Evolutionary conservation across 2,329 filamentous ascomycete species (phyloP).

Genomic region (Trichoderma sp.): DNA sequence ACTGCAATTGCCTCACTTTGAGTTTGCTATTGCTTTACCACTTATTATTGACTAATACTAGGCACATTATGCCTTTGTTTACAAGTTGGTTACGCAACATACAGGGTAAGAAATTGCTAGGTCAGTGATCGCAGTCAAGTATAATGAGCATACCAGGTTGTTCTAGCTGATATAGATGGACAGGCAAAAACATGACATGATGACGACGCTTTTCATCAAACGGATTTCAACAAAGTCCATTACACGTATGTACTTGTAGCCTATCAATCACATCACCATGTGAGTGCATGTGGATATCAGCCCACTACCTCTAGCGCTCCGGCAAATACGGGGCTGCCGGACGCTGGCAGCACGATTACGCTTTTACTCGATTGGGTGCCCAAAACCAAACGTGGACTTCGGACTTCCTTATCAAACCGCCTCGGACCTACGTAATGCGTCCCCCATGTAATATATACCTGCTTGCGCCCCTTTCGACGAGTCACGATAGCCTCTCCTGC

Average conservation of each 20-base stretch:
- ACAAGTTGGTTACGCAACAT: background rate
- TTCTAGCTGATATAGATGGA: background rate
- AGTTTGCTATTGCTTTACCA: background rate
- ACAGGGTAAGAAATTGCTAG: background rate
- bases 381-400: background rate
- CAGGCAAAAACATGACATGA: background rate
- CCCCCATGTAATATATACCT: background rate
- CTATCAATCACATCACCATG: background rate
- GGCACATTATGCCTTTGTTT: background rate
- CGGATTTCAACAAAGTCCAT: background rate
- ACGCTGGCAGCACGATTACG: background rate
- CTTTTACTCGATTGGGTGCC: background rate
- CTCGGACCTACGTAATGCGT: slow-evolving; percentile 20
- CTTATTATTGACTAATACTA: background rate
- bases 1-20: background rate
- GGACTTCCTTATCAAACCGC: background rate
- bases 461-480: slow-evolving; percentile 6
- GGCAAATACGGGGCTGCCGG: slow-evolving; percentile 1
- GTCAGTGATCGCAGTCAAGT: background rate
- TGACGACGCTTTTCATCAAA: background rate
- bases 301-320: background rate
- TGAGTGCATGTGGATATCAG: slow-evolving; percentile 8
- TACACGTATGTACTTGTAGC: background rate
- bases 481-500: background rate
- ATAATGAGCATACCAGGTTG: background rate